Evolutionary conservation across 1,284 basidiomycete species (phyloP), one percentile per base, ranked within the genome.

Genomic region (Singerocomus rubriflavus): DNA sequence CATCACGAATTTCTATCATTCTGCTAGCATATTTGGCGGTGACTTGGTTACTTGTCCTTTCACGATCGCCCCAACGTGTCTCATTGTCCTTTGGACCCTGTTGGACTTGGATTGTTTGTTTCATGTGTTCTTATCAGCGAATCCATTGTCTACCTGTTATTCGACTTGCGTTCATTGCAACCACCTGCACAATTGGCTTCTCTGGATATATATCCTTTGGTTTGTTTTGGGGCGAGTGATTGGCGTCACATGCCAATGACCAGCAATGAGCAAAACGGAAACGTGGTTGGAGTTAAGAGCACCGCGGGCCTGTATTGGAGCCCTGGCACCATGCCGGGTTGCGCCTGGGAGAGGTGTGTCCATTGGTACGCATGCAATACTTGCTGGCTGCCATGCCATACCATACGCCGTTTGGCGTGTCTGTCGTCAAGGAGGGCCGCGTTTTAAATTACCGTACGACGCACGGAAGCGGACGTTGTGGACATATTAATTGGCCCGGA

Each of bases 371-470:
- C 42, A 30, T 51, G 51, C 8, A 45, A 29, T 27, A 27, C 42
- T 50, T 45, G 44, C 46, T 39, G 34, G 26, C 31, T 13, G 21
- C 10, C 34, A n/a, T 37, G 46, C 31, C 32, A 35, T 32, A 43
- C 35, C 35, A 34, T 41, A 31, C 30, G 14, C 27, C 30, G 27
- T 41, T 34, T 40, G 53, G 42, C 21, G 21, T 41, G 37, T 16
- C 16, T 25, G 26, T 35, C 35, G 46, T 45, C 39, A 32, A 40
- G 46, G 30, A 38, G 46, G 34, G 39, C 35, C 44, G 35, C 49
- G 52, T 34, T 47, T 30, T 46, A 60, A 65, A 61, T 61, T 57
- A 61, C 60, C 60, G 60, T 36, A 48, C n/a, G 7, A 21, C 46
- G 38, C 40, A 46, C 27, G 40, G 31, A 21, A 21, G 21, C 21